Percentiles rank a stretch among this genome's conserved stretches.
These are phyloP conservation scores for Trichophyton rubrum DNA, from an alignment of 2,329 filamentous ascomycete species.

Conservation along the genomic window DNA sequence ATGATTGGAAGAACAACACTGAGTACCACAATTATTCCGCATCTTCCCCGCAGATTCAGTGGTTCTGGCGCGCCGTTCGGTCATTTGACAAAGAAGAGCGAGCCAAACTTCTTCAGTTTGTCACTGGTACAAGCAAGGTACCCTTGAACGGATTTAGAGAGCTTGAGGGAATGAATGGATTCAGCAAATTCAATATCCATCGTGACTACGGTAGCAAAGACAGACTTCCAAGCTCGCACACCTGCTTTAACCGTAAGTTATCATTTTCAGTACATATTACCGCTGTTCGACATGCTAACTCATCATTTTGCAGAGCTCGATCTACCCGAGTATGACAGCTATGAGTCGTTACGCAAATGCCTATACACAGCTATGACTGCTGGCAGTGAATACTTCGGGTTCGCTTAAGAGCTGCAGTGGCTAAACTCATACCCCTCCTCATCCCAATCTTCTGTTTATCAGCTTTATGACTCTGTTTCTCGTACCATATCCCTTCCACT, in stretches of 20 bases:
- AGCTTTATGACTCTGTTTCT: not conserved
- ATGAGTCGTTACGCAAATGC: conserved; percentile 76
- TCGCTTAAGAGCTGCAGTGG: conserved; percentile 54
- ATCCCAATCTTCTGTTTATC: not conserved
- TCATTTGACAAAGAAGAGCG: conserved; percentile 98
- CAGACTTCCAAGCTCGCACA: conserved; percentile 88
- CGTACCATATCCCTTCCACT: not conserved
- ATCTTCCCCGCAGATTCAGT: conserved; percentile 92
- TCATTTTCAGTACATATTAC: not conserved
- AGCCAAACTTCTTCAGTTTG: conserved; percentile 92
- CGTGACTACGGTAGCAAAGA: conserved; percentile 96
- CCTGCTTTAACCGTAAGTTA: conserved; percentile 95
- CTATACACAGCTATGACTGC: conserved; percentile 94
- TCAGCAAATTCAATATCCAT: conserved; percentile 97
- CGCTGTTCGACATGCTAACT: conserved; percentile 10
- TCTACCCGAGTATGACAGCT: conserved; percentile 94
- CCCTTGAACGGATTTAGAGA: conserved; percentile 98
- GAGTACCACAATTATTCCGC: conserved; percentile 97
- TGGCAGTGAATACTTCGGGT: conserved; percentile 93
- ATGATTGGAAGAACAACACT: conserved; percentile 98
- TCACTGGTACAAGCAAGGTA: conserved; percentile 96
- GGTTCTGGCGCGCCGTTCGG: conserved; percentile 97
- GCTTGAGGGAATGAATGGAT: conserved; percentile 96
- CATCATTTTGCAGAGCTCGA: conserved; percentile 64
- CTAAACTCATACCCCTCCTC: not conserved